Evolutionary conservation across 2,329 filamentous ascomycete species (phyloP), one percentile per base, ranked within the genome.

Genomic region (Aspergillus ustus): DNA sequence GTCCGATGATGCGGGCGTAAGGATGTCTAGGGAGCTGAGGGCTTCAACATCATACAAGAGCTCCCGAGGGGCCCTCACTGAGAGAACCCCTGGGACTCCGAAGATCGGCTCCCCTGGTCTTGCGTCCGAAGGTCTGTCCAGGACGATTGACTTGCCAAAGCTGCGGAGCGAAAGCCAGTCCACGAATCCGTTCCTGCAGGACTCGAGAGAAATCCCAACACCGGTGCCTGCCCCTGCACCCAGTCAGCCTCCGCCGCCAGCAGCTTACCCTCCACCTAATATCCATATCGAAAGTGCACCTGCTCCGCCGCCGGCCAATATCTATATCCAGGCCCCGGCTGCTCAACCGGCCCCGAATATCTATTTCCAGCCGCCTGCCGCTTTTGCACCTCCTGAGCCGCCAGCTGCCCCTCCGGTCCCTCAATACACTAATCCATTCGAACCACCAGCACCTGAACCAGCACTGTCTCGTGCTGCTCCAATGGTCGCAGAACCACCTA

Each of bases 131-230:
- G 34, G 19, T 3, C 34, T 1, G 13, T 40, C 34, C 3, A 17
- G 8, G 34, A 5, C 34, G 34, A 40, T 40, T 17, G 34, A 40
- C 34, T 40, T 62, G 19, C 40, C 51, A 51, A 53, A 46, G 19
- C 17, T 19, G 7, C 52, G 46, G 51, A 15, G n/a, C 5, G 52
- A 63, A 29, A 61, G 45, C 20, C 60, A 59, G 29, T 34, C 31
- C 13, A 57, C 45, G 22, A 62, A 65, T 4, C 66, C 66, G 25
- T 61, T 67, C 37, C 34, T 62, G n/a, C 57, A 63, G 20, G 57
- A 60, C 37, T 34, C 52, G 31, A 50, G 54, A 49, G 54, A 29
- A n/a, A 8, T 20, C 8, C 31, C 67, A 43, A 28, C 17, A 13
- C 20, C 48, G 5, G 1, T 11, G 5, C 64, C 67, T 49, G 28